Percentiles rank a stretch among this genome's conserved stretches.
These are phyloP conservation scores for Microdochium nivale DNA, from an alignment of 2,329 filamentous ascomycete genomes.

Conservation along the genomic window DNA sequence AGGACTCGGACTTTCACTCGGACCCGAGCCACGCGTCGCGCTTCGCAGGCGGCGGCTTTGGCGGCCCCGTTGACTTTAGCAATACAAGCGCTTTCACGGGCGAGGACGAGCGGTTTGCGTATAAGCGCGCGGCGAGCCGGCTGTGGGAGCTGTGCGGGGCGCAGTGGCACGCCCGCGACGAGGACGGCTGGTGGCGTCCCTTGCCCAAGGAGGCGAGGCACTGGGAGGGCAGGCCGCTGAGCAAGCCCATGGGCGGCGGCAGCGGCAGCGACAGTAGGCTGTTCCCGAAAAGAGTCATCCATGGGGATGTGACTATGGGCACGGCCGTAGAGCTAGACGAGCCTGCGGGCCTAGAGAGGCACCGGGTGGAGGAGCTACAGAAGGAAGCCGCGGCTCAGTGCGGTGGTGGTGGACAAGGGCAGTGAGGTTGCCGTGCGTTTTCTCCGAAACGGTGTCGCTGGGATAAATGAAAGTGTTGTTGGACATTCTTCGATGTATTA, in stretches of 20 bases:
- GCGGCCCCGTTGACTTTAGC: conserved; percentile 50
- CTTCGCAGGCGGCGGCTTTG: not conserved
- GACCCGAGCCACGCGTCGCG: not conserved
- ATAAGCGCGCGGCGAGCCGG: conserved; percentile 67
- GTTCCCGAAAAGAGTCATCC: conserved; percentile 3
- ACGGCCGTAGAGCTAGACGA: conserved; percentile 30
- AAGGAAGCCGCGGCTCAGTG: conserved; percentile 5
- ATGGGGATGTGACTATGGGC: conserved; percentile 30
- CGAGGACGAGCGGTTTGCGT: conserved; percentile 75
- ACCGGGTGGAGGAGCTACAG: conserved; percentile 20
- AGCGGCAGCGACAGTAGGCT: conserved; percentile 12
- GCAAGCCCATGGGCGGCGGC: conserved; percentile 5
- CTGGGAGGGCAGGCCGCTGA: conserved; percentile 45
- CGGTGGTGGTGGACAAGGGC: not conserved
- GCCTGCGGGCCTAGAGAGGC: conserved; percentile 29
- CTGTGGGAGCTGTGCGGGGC: conserved; percentile 74
- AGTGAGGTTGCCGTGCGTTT: not conserved
- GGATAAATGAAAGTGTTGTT: too few relatives aligned
- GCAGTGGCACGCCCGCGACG: conserved; percentile 59
- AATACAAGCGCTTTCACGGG: conserved; percentile 64
- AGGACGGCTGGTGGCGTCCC: conserved; percentile 60
- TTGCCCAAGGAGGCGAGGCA: conserved; percentile 53
- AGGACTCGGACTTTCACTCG: conserved; percentile 34
- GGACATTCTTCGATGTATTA: too few relatives aligned
- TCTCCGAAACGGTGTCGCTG: too few relatives aligned